A percentile compares a stretch with the other conserved stretches of the same genome.
Conservation (phyloP, 495 filamentous ascomycete species). For the Penicillium pancosmium region DNA sequence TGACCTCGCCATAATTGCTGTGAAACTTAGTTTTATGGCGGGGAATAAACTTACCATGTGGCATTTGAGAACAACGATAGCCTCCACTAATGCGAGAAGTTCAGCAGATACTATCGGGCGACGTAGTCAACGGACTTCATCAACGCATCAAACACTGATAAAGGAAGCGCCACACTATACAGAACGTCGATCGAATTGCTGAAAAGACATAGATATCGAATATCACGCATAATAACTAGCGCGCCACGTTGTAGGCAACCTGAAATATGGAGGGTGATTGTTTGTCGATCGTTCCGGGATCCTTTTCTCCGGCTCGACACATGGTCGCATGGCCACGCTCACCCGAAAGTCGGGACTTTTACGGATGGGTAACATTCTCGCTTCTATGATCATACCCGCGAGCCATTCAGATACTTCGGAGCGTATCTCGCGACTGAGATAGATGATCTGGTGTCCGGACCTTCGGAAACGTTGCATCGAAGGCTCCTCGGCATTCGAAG, state of each 20-base stretch:
- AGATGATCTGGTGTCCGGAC: neutral
- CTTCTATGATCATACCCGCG: neutral
- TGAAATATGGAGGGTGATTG: neutral
- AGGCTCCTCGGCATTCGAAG: neutral
- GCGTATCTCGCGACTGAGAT: slow-evolving; percentile 4
- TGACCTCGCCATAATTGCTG: neutral
- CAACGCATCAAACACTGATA: too few relatives aligned
- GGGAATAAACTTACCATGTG: neutral
- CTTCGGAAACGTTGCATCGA: neutral
- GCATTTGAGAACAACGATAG: neutral
- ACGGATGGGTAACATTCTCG: slow-evolving; percentile 22
- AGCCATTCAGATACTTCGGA: neutral
- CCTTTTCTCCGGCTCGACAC: neutral
- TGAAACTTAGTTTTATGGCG: neutral
- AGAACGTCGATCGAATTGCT: neutral
- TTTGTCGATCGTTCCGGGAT: neutral
- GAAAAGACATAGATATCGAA: neutral
- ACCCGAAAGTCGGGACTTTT: slow-evolving; percentile 1
- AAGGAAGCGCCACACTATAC: slow-evolving; percentile 7
- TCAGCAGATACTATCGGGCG: slow-evolving; percentile 9
- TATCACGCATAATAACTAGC: too few relatives aligned
- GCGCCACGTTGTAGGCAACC: too few relatives aligned
- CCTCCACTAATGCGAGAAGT: neutral
- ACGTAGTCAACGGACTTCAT: slow-evolving; percentile 10
- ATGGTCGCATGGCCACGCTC: neutral